Evolutionary conservation across 1,139 yeast species (phyloP).

Genomic region (Geotrichum restrictum): DNA sequence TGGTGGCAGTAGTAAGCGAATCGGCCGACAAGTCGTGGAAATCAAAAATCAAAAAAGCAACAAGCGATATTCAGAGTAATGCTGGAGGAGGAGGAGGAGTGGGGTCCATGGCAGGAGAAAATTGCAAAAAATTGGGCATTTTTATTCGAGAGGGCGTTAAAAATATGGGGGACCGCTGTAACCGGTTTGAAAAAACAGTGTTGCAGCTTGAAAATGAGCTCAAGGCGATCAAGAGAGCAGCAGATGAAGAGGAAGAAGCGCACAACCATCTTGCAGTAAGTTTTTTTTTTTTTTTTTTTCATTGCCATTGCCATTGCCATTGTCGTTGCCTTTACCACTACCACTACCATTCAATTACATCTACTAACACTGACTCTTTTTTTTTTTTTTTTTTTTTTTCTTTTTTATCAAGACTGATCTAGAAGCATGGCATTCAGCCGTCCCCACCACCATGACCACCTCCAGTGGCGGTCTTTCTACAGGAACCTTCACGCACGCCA

Average conservation of each 20-base stretch:
- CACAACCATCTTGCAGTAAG: background rate
- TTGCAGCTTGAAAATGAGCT: background rate
- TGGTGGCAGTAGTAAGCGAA: slow-evolving; percentile 1
- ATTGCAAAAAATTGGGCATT: slow-evolving; percentile 9
- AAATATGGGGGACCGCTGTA: slow-evolving; percentile 4
- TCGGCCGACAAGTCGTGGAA: slow-evolving; percentile 15
- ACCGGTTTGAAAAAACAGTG: background rate
- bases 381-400: background rate
- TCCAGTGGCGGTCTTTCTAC: too few relatives aligned
- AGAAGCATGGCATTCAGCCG: background rate
- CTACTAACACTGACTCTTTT: too few relatives aligned
- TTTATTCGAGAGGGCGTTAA: slow-evolving; percentile 15
- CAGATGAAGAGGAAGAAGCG: background rate
- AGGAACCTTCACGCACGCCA: background rate
- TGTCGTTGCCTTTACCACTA: too few relatives aligned
- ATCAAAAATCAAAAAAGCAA: slow-evolving; percentile 2
- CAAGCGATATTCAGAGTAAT: slow-evolving; percentile 10
- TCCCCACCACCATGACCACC: background rate
- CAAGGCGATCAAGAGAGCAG: too few relatives aligned
- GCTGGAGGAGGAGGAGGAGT: too few relatives aligned
- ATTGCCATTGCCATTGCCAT: too few relatives aligned
- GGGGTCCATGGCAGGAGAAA: slow-evolving; percentile 8
- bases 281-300: background rate
- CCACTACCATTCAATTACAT: too few relatives aligned
- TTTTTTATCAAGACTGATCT: background rate